A percentile compares a stretch with the other conserved stretches of the same genome.
These are phyloP conservation scores for Hemileia vastatrix DNA, from an alignment of 1,284 basidiomycete species.

Conservation along the genomic window DNA sequence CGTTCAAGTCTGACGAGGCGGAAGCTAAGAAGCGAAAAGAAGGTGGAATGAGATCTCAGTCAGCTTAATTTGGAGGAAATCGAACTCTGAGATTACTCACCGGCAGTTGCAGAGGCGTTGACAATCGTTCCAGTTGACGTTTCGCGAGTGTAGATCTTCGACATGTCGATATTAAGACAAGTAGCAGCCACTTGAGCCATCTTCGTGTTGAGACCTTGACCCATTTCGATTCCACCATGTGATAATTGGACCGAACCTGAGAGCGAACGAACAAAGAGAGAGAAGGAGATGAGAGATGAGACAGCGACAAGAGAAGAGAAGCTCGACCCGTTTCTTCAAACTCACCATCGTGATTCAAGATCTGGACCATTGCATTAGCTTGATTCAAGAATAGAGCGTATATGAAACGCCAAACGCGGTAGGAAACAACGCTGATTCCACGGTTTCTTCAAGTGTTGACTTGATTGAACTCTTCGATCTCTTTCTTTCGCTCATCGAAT, in stretches of 20 bases:
- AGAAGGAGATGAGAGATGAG: background rate
- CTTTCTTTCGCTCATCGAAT: constrained; percentile 34
- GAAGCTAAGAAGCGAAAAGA: constrained; percentile 27
- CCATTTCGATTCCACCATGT: constrained; percentile 44
- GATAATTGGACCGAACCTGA: constrained; percentile 26
- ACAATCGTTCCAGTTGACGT: constrained; percentile 35
- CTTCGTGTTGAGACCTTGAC: constrained; percentile 42
- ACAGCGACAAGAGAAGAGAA: background rate
- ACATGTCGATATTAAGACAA: constrained; percentile 40
- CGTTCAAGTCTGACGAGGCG: constrained; percentile 33
- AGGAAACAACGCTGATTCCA: constrained; percentile 40
- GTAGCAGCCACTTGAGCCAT: constrained; percentile 44
- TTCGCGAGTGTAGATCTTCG: constrained; percentile 41
- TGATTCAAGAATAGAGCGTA: constrained; percentile 43
- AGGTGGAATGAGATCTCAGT: constrained; percentile 33
- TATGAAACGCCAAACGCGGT: constrained; percentile 45
- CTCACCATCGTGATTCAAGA: constrained; percentile 42
- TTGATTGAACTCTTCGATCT: constrained; percentile 41
- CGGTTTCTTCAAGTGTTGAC: constrained; percentile 43
- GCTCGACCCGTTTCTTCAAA: constrained; percentile 26
- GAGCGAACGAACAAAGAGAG: background rate
- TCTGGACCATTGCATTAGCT: constrained; percentile 42
- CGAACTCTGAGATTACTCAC: background rate
- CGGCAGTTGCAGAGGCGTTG: constrained; percentile 43
- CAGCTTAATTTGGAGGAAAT: constrained; percentile 26